Evolutionary conservation across 2,329 filamentous ascomycete genomes (phyloP).

Genomic region (Cercospora citrullina): DNA sequence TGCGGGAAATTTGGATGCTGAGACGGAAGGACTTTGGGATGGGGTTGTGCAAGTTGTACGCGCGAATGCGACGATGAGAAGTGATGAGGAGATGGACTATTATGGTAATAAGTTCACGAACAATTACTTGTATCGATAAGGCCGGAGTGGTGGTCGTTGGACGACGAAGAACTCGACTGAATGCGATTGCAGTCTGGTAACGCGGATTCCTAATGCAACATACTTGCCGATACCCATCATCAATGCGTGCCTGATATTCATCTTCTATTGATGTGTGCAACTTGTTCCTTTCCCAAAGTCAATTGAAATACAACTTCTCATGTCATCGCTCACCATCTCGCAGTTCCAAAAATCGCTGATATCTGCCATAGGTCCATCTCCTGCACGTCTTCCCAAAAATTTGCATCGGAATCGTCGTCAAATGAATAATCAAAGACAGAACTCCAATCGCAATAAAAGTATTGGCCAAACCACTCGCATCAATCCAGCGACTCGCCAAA

Average conservation of each 20-base stretch:
- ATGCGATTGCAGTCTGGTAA: neutral
- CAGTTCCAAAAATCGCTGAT: constrained; percentile 30
- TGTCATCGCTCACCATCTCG: constrained; percentile 30
- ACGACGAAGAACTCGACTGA: neutral
- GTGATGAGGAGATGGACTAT: constrained; percentile 39
- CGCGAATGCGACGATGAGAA: constrained; percentile 29
- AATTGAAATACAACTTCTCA: neutral
- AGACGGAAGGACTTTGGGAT: constrained; percentile 60
- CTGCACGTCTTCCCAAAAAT: constrained; percentile 54
- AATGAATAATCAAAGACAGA: constrained; percentile 54
- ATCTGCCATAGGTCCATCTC: constrained; percentile 46
- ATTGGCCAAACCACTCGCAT: constrained; percentile 47
- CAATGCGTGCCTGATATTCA: neutral
- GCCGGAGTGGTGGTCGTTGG: neutral
- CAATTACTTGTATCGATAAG: constrained; percentile 35
- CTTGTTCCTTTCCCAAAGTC: neutral
- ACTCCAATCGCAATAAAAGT: constrained; percentile 56
- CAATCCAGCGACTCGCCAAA: constrained; percentile 48
- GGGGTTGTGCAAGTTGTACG: constrained; percentile 60
- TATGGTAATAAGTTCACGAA: constrained; percentile 37
- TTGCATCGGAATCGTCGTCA: constrained; percentile 57
- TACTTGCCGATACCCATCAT: neutral
- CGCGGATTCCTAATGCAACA: neutral
- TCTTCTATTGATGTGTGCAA: neutral
- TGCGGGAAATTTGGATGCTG: constrained; percentile 39